These are phyloP conservation scores for Termitomyces eurrhizus DNA, from an alignment of 768 basidiomycete species.

Conservation along the genomic window DNA sequence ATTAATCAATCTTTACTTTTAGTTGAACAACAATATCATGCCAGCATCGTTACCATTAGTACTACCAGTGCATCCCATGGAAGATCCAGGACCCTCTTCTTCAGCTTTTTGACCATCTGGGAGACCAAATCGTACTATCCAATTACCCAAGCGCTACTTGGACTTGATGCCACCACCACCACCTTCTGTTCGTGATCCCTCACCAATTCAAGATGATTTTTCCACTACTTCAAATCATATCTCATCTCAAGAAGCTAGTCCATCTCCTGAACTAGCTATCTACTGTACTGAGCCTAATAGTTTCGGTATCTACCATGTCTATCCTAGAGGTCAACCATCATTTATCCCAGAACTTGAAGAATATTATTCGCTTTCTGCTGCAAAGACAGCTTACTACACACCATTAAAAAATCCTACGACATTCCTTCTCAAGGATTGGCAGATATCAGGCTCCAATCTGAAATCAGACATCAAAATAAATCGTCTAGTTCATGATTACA, in stretches of 20 bases:
- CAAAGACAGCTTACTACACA: not conserved
- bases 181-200: not conserved
- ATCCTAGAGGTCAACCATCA: slow-evolving; percentile 4
- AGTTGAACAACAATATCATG: not conserved
- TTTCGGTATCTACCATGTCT: slow-evolving; percentile 9
- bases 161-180: slow-evolving; percentile 3
- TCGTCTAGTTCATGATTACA: slow-evolving; percentile 16
- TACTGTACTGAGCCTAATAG: not conserved
- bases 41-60: no score
- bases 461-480: slow-evolving; percentile 23
- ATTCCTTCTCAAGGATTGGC: slow-evolving; percentile 22
- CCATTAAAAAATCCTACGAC: slow-evolving; percentile 21
- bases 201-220: not conserved
- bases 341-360: slow-evolving; percentile 7
- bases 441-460: slow-evolving; percentile 10
- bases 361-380: not conserved
- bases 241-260: not conserved
- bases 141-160: not conserved
- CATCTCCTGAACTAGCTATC: not conserved
- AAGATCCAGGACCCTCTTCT: not conserved
- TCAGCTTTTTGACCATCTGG: not conserved
- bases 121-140: not conserved
- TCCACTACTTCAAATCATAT: not conserved
- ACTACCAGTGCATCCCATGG: not conserved
- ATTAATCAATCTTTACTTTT: not conserved